These are phyloP conservation scores for Inga oerstediana DNA, from an alignment of 306 rosid species.

Conservation along the genomic window DNA sequence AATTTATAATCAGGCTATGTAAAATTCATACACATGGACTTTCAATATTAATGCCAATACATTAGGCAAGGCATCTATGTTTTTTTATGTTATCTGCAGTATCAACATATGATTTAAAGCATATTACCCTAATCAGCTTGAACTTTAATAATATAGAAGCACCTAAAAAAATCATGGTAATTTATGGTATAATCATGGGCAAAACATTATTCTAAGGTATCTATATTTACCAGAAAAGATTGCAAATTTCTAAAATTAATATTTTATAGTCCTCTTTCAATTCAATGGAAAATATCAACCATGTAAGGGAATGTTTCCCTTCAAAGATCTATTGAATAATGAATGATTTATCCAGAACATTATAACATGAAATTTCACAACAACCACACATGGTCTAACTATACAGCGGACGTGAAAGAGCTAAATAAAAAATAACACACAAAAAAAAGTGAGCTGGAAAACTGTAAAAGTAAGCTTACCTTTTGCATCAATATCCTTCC, in stretches of 20 bases:
- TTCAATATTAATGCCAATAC: neutral
- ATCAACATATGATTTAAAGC: neutral
- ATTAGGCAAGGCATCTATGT: neutral
- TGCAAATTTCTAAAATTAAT: neutral
- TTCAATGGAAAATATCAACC: neutral
- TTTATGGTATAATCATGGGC: neutral
- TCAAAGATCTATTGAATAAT: neutral
- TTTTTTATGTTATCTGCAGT: neutral
- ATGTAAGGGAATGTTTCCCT: neutral
- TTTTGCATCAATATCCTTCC: constrained; percentile 87
- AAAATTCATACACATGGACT: neutral
- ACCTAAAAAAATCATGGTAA: neutral
- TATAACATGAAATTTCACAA: constrained; percentile 3
- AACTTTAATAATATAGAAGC: neutral
- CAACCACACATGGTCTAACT: neutral
- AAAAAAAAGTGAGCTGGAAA: neutral
- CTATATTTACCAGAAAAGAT: neutral
- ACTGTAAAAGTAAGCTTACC: constrained; percentile 45
- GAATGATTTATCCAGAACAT: constrained; percentile 5
- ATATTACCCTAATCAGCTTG: neutral
- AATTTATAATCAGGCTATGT: neutral
- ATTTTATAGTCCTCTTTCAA: neutral
- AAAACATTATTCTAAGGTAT: neutral
- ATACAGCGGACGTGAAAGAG: neutral
- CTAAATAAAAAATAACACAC: neutral